A percentile compares a stretch with the other conserved stretches of the same genome.
Conservation (phyloP, 345 rosid species). For the Cardamine occulta region DNA sequence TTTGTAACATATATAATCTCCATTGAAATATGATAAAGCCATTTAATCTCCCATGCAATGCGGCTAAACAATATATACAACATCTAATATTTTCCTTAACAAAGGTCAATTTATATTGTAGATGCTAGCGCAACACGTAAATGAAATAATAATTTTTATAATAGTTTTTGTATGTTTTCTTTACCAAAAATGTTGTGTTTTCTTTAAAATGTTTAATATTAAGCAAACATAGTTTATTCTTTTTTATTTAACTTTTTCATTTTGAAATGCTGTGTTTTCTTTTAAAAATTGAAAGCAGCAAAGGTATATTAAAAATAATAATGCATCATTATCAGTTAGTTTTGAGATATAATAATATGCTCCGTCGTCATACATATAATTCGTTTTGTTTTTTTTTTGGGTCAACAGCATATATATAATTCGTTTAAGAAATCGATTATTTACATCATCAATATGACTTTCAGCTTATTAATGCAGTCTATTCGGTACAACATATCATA, state of each 20-base stretch:
- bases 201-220: too few species aligned
- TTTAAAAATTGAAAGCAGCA: neutral
- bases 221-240: too few species aligned
- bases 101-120: neutral
- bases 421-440: neutral
- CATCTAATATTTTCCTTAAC: neutral
- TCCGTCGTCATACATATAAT: neutral
- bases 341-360: neutral
- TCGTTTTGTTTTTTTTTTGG: too few species aligned
- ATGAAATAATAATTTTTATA: neutral
- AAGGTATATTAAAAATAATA: neutral
- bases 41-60: too few species aligned
- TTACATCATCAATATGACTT: conserved; percentile 25
- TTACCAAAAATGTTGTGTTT: neutral
- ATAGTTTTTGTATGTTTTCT: too few species aligned
- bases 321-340: neutral
- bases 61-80: neutral
- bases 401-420: too few species aligned
- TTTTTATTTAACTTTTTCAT: neutral
- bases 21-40: neutral
- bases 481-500: conserved; percentile 4
- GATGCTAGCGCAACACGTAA: neutral
- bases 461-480: neutral
- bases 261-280: neutral
- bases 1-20: neutral